Evolutionary conservation across 1,284 basidiomycete genomes (phyloP).

Genomic region (Leucoagaricus sp.): DNA sequence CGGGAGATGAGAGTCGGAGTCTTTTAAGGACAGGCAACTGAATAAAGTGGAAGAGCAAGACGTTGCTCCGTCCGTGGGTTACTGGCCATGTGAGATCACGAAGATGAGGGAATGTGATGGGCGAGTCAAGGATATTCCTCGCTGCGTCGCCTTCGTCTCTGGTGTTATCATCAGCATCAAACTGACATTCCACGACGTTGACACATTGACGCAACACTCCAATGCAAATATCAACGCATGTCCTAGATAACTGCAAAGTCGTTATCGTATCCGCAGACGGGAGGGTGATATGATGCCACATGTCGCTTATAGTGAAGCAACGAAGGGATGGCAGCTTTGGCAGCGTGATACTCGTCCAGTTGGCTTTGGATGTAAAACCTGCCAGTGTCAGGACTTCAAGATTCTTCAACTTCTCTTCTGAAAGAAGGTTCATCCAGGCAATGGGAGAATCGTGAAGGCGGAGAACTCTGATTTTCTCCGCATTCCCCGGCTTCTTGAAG

Average conservation of each 20-base stretch:
- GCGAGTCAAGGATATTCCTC: background rate
- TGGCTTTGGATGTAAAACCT: background rate
- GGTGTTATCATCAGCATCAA: background rate
- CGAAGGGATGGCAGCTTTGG: background rate
- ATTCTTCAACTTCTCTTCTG: background rate
- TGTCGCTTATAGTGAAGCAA: background rate
- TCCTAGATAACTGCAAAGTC: background rate
- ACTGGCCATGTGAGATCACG: background rate
- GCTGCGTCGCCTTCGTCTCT: background rate
- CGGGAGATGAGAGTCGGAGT: background rate
- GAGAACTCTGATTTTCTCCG: background rate
- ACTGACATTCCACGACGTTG: slow-evolving; percentile 5
- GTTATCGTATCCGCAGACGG: background rate
- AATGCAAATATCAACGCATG: background rate
- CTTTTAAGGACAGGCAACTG: background rate
- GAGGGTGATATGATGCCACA: background rate
- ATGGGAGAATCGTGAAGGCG: background rate
- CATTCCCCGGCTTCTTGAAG: background rate
- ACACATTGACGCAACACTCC: background rate
- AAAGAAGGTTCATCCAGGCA: background rate
- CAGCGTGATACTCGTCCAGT: background rate
- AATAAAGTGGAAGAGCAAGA: background rate
- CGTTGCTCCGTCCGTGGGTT: background rate
- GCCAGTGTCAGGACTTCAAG: background rate
- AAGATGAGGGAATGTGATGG: slow-evolving; percentile 1